Conservation (phyloP, 2,329 filamentous ascomycete genomes). For the Diaporthe australafricana region DNA sequence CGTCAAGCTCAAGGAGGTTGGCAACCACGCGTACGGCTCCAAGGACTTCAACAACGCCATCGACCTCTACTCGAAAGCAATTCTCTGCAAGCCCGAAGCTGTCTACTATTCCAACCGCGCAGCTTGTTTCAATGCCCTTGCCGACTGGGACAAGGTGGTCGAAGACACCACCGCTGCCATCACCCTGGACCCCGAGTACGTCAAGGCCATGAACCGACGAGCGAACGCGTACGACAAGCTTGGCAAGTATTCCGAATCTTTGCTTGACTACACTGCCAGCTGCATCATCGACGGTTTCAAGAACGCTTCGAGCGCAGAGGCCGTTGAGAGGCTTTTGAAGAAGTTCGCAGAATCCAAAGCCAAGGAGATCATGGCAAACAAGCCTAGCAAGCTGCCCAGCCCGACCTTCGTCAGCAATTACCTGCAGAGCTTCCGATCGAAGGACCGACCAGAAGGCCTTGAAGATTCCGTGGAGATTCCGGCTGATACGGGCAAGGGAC, state of each 20-base stretch:
- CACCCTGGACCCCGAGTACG: slow-evolving; percentile 92
- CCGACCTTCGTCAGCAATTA: slow-evolving; percentile 99
- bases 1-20: slow-evolving; percentile 90
- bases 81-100: slow-evolving; percentile 95
- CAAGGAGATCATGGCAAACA: slow-evolving; percentile 87
- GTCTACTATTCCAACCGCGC: slow-evolving; percentile 99
- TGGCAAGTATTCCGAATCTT: slow-evolving; percentile 89
- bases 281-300: slow-evolving; percentile 99
- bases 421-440: slow-evolving; percentile 94
- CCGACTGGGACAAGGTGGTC: slow-evolving; percentile 94
- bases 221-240: slow-evolving; percentile 97
- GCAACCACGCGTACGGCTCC: slow-evolving; percentile 94
- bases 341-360: slow-evolving; percentile 97
- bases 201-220: slow-evolving; percentile 96
- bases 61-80: slow-evolving; percentile 93
- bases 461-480: slow-evolving; percentile 84
- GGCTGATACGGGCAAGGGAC: slow-evolving; percentile 83
- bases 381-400: slow-evolving; percentile 88
- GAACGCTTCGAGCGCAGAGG: slow-evolving; percentile 87
- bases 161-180: slow-evolving; percentile 97
- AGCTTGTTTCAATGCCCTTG: slow-evolving; percentile 94
- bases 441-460: slow-evolving; percentile 81
- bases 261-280: slow-evolving; percentile 97
- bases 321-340: slow-evolving; percentile 93
- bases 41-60: slow-evolving; percentile 97